Evolutionary conservation across 495 filamentous ascomycete genomes (phyloP), one percentile per base, ranked within the genome.

Genomic region (Podospora appendiculata): DNA sequence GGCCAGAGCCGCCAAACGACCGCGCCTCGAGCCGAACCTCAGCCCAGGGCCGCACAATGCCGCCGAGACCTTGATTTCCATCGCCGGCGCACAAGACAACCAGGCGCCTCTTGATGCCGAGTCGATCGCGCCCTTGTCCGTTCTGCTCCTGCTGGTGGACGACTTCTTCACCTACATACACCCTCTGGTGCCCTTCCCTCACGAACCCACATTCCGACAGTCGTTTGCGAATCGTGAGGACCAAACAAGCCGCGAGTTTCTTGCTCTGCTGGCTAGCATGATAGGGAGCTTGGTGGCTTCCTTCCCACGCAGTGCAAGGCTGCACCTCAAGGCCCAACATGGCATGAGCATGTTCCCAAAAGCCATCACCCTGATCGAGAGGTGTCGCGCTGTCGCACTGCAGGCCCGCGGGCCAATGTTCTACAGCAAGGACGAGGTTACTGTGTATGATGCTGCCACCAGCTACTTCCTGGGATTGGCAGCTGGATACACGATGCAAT

Each of bases 81-180:
- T 75, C 11, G 61, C 72, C 0, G 60, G 60, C 17, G 35, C 41
- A 7, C 62, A 53, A 34, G 57, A 55, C 8, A 2, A 48, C 4
- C 55, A 55, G 17, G 61, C 64, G 3, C 69, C 65, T n/a, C 67
- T 76, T 25, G 73, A 71, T 55, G 84, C 83, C 40, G 90, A 95
- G 64, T 72, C 81, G 0, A 94, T 95, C 43, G 89, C 87, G 52
- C 80, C 87, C 0, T 64, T 83, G 58, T 67, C 79, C 33, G 79
- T 85, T 0, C 68, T 94, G 41, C 72, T 82, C 42, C 70, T 82
- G 3, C 74, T 94, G 6, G 73, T 95, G 11, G 87, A 92, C 63
- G 90, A 95, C 69, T 94, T 88, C 69, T 94, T 94, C 61, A 90
- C 83, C 8, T 92, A 90, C 63, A 89, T 94, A 49, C 87, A 95